Conservation (phyloP, 305 asterid genomes). For the Fraxinus sp. region DNA sequence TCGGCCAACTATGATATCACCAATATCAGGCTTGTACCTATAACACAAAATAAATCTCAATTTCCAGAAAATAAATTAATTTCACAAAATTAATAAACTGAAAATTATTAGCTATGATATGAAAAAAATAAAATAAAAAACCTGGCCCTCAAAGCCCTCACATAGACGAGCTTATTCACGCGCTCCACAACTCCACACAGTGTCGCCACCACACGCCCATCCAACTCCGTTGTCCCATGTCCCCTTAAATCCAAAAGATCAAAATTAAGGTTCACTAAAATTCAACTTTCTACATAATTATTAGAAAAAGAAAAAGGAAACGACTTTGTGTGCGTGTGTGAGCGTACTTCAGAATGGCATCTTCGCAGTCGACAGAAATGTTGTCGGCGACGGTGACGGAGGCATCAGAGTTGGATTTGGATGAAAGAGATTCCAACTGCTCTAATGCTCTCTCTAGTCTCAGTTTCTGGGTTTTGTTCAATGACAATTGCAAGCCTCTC, state of each 20-base stretch:
- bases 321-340: neutral
- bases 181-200: slow-evolving; percentile 95
- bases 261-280: neutral
- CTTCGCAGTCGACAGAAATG: slow-evolving; percentile 77
- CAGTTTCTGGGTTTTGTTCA: slow-evolving; percentile 65
- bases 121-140: slow-evolving; percentile 25
- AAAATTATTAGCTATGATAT: neutral
- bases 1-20: slow-evolving; percentile 85
- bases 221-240: slow-evolving; percentile 82
- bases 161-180: slow-evolving; percentile 81
- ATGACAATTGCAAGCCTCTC: slow-evolving; percentile 64
- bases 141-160: slow-evolving; percentile 81
- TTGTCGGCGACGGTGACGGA: slow-evolving; percentile 77
- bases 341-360: slow-evolving; percentile 75
- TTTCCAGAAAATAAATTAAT: neutral
- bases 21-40: slow-evolving; percentile 93
- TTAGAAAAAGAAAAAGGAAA: neutral
- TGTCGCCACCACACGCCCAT: slow-evolving; percentile 68
- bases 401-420: slow-evolving; percentile 68
- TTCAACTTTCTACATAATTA: neutral
- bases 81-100: neutral
- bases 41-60: neutral
- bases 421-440: slow-evolving; percentile 61
- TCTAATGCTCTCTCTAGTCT: slow-evolving; percentile 68
- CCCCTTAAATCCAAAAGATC: slow-evolving; percentile 58